Evolutionary conservation across 257 asterid genomes (phyloP).

Genomic region (Jacaranda mimosifolia): DNA sequence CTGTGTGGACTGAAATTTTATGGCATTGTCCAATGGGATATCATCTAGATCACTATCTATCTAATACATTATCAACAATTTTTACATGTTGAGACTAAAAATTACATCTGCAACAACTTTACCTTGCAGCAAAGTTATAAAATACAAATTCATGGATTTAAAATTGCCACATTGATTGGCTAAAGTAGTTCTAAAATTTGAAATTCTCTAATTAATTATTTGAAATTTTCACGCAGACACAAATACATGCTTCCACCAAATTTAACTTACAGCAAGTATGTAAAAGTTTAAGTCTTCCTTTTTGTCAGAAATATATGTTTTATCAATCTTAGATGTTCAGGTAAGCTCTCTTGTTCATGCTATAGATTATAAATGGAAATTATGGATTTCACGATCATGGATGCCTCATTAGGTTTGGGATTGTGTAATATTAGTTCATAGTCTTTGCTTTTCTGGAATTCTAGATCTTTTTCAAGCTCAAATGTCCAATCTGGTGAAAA

Average conservation of each 20-base stretch:
- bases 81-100: not conserved
- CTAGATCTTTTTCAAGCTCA: not conserved
- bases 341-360: constrained; percentile 4
- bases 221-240: not conserved
- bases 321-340: constrained; percentile 4
- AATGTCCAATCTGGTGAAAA: constrained; percentile 17
- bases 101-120: constrained; percentile 20
- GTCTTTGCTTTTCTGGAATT: not conserved
- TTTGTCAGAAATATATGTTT: not conserved
- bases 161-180: not conserved
- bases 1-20: not conserved
- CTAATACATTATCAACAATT: not conserved
- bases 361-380: not conserved
- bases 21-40: not conserved
- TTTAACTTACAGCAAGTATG: constrained; percentile 4
- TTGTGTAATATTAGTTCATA: not conserved
- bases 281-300: not conserved
- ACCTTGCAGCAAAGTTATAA: too few species aligned
- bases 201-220: too few species aligned
- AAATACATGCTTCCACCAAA: constrained; percentile 29
- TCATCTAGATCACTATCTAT: not conserved
- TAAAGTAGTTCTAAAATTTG: constrained; percentile 13
- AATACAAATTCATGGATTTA: constrained; percentile 7
- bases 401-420: not conserved
- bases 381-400: constrained; percentile 12